Percentiles rank a stretch among this genome's conserved stretches.
Evolutionary conservation across 768 basidiomycete species (phyloP).

Genomic region (Phanerochaete sordida): DNA sequence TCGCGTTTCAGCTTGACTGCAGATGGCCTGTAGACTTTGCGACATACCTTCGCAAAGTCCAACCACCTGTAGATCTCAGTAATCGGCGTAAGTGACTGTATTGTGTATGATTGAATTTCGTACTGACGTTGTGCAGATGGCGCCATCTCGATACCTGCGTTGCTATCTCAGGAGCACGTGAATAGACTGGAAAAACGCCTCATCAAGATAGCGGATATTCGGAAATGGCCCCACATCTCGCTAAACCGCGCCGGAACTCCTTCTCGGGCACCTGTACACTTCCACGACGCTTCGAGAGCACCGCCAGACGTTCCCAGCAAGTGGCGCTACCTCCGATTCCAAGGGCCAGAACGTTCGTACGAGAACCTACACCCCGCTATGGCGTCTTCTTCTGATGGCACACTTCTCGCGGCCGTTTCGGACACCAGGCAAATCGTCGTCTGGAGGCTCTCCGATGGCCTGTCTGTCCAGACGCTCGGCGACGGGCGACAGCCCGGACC

Average conservation of each 20-base stretch:
- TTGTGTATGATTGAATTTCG: not conserved
- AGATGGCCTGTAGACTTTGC: not conserved
- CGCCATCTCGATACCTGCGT: not conserved
- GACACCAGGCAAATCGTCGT: constrained; percentile 21
- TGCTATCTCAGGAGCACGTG: not conserved
- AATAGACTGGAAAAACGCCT: too few species aligned
- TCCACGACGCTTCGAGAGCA: too few species aligned
- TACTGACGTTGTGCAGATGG: not conserved
- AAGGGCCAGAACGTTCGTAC: too few species aligned
- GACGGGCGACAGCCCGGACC: constrained; percentile 11
- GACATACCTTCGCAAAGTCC: not conserved
- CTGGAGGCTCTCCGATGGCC: constrained; percentile 22
- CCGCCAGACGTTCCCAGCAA: too few species aligned
- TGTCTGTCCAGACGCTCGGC: not conserved
- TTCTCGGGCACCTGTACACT: too few species aligned
- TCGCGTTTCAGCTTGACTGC: not conserved
- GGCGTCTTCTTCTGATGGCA: constrained; percentile 16
- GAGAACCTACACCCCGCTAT: too few species aligned
- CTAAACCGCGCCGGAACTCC: too few species aligned
- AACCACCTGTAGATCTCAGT: not conserved
- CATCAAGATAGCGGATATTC: too few species aligned
- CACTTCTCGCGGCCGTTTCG: constrained; percentile 19
- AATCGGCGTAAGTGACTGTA: not conserved
- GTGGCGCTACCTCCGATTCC: too few species aligned
- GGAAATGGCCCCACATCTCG: too few species aligned